phyloP scores from a whole-genome alignment of 495 filamentous ascomycete genomes.

The Hypoxylon crocopeplum region DNA sequence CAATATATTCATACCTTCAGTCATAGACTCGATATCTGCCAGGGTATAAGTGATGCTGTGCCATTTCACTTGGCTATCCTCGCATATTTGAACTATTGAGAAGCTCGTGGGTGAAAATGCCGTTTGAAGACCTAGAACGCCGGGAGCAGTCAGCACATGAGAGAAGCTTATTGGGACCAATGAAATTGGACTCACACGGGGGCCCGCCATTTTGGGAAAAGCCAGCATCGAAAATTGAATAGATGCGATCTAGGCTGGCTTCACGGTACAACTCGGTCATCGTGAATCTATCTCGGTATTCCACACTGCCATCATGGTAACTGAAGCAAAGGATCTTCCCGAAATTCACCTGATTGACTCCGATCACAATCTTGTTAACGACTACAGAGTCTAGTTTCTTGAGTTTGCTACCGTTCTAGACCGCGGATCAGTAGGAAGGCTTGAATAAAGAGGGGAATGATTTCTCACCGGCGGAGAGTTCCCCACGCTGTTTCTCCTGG shows the following conservation, averaged over 20 bases:
- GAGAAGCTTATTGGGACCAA: not conserved
- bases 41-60: slow-evolving; percentile 64
- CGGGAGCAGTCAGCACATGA: slow-evolving; percentile 32
- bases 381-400: slow-evolving; percentile 70
- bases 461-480: slow-evolving; percentile 49
- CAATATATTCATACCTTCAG: slow-evolving; percentile 51
- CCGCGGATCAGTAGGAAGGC: slow-evolving; percentile 16
- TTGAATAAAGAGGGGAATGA: not conserved
- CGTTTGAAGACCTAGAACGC: slow-evolving; percentile 63
- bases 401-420: slow-evolving; percentile 65
- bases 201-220: slow-evolving; percentile 30
- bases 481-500: slow-evolving; percentile 63
- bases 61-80: slow-evolving; percentile 70
- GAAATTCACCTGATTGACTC: slow-evolving; percentile 67
- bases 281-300: slow-evolving; percentile 76
- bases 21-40: slow-evolving; percentile 46
- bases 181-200: slow-evolving; percentile 34
- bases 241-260: slow-evolving; percentile 65
- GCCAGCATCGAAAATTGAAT: slow-evolving; percentile 36
- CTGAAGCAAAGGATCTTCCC: slow-evolving; percentile 71
- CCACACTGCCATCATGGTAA: slow-evolving; percentile 77
- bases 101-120: slow-evolving; percentile 79
- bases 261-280: slow-evolving; percentile 69
- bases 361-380: slow-evolving; percentile 72
- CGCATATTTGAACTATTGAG: slow-evolving; percentile 67